phyloP scores from a whole-genome alignment of 2,329 filamentous ascomycete genomes.

The Ceratocystis variospora region DNA sequence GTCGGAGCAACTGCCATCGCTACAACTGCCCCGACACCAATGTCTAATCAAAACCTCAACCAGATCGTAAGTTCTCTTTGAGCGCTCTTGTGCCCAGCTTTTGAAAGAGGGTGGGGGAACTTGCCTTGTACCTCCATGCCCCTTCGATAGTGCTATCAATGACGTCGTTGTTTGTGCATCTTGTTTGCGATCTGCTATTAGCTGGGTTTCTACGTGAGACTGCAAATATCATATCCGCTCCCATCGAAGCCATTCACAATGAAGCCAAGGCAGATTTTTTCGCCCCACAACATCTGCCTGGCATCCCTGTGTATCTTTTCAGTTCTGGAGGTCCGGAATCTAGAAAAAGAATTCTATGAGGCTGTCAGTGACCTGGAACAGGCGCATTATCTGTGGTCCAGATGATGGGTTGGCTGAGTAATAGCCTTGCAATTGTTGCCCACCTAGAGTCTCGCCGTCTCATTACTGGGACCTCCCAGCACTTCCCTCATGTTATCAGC shows the following conservation, averaged over 20 bases:
- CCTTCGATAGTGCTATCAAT: background rate
- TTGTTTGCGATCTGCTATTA: background rate
- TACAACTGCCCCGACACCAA: constrained; percentile 28
- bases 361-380: background rate
- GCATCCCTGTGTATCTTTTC: background rate
- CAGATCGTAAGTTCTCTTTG: constrained; percentile 64
- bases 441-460: background rate
- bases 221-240: background rate
- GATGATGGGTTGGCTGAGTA: background rate
- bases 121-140: background rate
- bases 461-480: background rate
- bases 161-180: background rate
- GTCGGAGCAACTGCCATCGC: constrained; percentile 21
- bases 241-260: background rate
- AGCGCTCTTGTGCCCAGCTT: background rate
- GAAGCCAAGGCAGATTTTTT: too few relatives aligned
- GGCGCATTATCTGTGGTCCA: background rate
- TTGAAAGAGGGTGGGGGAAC: background rate
- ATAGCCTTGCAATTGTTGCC: background rate
- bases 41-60: constrained; percentile 82
- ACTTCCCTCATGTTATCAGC: background rate
- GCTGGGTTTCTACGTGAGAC: background rate
- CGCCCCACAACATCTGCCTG: background rate
- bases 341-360: background rate
- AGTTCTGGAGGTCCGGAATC: too few relatives aligned